A percentile compares a stretch with the other conserved stretches of the same genome.
Conservation (phyloP, 78 protist genomes). For the Thecamonas trahens region DNA sequence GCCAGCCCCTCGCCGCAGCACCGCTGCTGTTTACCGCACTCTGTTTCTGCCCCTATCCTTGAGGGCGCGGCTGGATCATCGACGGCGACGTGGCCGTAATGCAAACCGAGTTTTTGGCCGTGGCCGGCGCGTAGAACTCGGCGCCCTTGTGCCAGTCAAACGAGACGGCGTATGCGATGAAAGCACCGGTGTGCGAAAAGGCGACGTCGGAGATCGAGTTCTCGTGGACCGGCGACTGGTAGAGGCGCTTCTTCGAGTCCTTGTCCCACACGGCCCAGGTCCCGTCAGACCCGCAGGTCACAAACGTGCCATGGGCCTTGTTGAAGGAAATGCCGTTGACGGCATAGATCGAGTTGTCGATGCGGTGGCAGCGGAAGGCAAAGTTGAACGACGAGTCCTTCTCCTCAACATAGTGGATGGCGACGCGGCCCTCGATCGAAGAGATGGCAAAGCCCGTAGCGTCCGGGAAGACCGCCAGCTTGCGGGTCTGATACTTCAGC, state of each 20-base stretch:
- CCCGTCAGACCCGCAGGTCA: conserved; percentile 88
- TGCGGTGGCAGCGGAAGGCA: conserved; percentile 85
- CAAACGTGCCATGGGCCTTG: conserved; percentile 66
- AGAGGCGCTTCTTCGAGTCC: conserved; percentile 46
- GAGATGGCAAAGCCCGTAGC: conserved; percentile 69
- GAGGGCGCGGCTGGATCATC: too few species aligned
- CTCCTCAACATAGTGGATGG: conserved; percentile 60
- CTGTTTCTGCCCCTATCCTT: too few species aligned
- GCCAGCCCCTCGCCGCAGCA: too few species aligned
- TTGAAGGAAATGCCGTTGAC: conserved; percentile 71
- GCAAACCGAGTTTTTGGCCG: too few species aligned
- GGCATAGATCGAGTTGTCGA: conserved; percentile 39
- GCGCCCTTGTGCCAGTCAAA: conserved; percentile 81
- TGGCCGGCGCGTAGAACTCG: too few species aligned
- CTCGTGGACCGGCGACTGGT: conserved; percentile 19
- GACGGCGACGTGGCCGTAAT: too few species aligned
- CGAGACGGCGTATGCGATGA: conserved; percentile 73
- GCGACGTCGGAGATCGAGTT: conserved; percentile 38
- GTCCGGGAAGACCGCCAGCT: conserved; percentile 50
- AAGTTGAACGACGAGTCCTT: conserved; percentile 16
- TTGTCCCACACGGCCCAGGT: conserved; percentile 72
- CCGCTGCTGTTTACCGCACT: too few species aligned
- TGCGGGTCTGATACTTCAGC: conserved; percentile 62
- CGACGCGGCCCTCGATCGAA: conserved; percentile 82
- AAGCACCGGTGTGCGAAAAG: conserved; percentile 43